Percentiles rank a stretch among this genome's conserved stretches.
These are phyloP conservation scores for Camellia sinensis DNA, from an alignment of 148 eudicot species.

Conservation along the genomic window DNA sequence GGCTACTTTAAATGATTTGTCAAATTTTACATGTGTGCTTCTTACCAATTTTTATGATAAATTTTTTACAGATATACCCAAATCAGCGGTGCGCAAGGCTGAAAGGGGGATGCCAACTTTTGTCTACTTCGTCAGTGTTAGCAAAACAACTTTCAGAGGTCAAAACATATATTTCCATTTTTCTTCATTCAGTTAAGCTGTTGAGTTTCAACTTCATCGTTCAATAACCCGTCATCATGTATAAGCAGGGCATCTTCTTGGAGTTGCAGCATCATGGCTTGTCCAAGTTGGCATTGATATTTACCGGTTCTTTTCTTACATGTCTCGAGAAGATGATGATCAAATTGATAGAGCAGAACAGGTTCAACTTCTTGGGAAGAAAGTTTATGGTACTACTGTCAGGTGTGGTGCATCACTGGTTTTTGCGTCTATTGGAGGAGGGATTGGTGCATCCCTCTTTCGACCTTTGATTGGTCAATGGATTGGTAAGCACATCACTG, in stretches of 20 bases:
- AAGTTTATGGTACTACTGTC: slow-evolving; percentile 47
- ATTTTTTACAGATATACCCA: slow-evolving; percentile 65
- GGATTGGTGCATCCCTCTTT: slow-evolving; percentile 63
- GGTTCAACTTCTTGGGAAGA: slow-evolving; percentile 50
- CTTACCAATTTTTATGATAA: slow-evolving; percentile 8
- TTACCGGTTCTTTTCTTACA: slow-evolving; percentile 47
- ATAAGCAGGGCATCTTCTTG: slow-evolving; percentile 73
- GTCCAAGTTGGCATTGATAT: slow-evolving; percentile 82
- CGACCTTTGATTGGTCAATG: slow-evolving; percentile 84
- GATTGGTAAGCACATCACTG: slow-evolving; percentile 55
- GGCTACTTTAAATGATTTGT: not conserved
- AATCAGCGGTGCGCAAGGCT: slow-evolving; percentile 84
- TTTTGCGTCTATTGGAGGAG: slow-evolving; percentile 89
- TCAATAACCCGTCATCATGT: not conserved
- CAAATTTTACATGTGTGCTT: not conserved
- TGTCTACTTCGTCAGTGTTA: slow-evolving; percentile 54
- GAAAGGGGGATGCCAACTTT: slow-evolving; percentile 61
- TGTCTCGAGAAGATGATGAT: slow-evolving; percentile 43
- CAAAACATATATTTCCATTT: not conserved
- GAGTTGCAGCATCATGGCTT: slow-evolving; percentile 85
- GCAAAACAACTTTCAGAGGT: slow-evolving; percentile 85
- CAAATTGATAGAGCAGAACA: slow-evolving; percentile 44
- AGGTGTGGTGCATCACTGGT: slow-evolving; percentile 70
- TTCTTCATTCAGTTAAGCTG: not conserved
- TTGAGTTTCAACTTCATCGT: not conserved